Evolutionary conservation across 1,139 yeast species (phyloP), one percentile per base, ranked within the genome.

Genomic region (Debaryomycetaceae sp.): DNA sequence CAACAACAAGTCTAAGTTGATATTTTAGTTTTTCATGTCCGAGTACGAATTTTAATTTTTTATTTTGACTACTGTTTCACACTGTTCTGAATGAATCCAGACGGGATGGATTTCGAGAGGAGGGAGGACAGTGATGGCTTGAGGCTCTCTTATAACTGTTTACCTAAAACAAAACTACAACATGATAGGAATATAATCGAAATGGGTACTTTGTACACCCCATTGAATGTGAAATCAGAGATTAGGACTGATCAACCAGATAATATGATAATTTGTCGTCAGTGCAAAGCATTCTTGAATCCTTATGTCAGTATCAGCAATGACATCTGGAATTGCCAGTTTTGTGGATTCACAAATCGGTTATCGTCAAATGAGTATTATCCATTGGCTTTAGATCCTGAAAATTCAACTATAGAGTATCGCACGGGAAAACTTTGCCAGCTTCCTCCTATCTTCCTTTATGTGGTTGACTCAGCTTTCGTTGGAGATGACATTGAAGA

Each of bases 71-170:
- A 17, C 20, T 17, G 20, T 17, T 17, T 17, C 20, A 17, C 20
- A 17, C 20, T 17, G 20, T 17, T 17, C 20, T 17, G 20, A 17
- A 17, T 17, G 20, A 17, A 17, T 4, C 20, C 20, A 17, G 20
- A 31, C 34, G 27, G 14, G 39, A 53, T 52, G 87, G 86, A 84
- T 62, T 89, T 90, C 65, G 98, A 91, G 65, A 79, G 80, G 39
- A 78, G 81, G 57, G 99, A 93, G 66, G 98, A 93, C 62, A 66
- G 69, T 47, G 95, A 91, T 61, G 99, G 98, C 45, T 83, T 90
- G 41, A 81, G 98, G 54, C 80, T 87, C 63, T 80, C 97, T 23
- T 93, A 98, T 97, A 91, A 88, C 64, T 80, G 81, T 41, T 75
- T 93, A 44, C 90, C 93, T 11, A 68, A 80, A 36, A 74, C 85